These are phyloP conservation scores for Fusarium dimerum DNA, from an alignment of 2,329 filamentous ascomycete genomes.

Conservation along the genomic window DNA sequence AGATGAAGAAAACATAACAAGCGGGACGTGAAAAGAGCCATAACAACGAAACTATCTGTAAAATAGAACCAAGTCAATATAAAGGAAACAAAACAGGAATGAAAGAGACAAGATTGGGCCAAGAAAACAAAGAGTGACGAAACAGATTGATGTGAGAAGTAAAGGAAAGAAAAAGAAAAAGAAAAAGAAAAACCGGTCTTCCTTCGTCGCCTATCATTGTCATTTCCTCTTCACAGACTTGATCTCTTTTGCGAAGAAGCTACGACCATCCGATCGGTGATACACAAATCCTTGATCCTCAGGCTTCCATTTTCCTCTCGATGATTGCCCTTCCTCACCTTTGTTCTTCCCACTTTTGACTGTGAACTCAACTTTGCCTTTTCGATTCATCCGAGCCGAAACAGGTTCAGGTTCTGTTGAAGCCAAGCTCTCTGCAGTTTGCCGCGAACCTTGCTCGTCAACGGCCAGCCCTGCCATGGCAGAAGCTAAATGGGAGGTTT, in stretches of 20 bases:
- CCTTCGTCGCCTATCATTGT: too few relatives aligned
- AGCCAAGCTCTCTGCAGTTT: too few relatives aligned
- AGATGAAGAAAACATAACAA: too few relatives aligned
- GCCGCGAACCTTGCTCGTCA: background rate
- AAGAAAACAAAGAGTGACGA: too few relatives aligned
- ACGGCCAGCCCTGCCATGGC: background rate
- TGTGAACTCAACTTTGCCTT: background rate
- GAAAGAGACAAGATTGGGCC: too few relatives aligned
- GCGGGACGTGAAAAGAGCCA: too few relatives aligned
- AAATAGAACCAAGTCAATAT: too few relatives aligned
- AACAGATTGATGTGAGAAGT: too few relatives aligned
- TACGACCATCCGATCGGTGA: background rate
- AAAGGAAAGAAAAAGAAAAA: background rate
- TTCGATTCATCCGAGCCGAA: background rate
- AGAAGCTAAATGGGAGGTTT: background rate
- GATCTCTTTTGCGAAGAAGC: background rate
- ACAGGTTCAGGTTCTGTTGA: too few relatives aligned
- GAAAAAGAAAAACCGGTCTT: background rate
- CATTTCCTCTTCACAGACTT: background rate
- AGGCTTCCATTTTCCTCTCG: background rate
- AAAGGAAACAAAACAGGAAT: too few relatives aligned
- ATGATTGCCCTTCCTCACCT: background rate
- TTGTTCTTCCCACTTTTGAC: background rate
- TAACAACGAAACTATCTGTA: too few relatives aligned
- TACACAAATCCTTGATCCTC: background rate